A percentile compares a stretch with the other conserved stretches of the same genome.
Evolutionary conservation across 495 filamentous ascomycete species (phyloP).

Genomic region (Choiromyces venosus): DNA sequence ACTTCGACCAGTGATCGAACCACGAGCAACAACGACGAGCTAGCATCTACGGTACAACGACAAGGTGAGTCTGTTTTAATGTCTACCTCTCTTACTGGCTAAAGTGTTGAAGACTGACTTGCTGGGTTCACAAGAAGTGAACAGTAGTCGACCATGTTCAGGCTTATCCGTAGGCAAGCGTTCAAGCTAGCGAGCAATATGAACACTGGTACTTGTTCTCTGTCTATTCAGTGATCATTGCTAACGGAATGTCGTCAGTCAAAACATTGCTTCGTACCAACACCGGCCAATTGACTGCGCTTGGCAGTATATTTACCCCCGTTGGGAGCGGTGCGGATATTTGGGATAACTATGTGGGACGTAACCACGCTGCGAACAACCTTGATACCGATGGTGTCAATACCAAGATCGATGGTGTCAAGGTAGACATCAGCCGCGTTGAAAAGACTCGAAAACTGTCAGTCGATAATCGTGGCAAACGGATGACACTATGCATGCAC

Average conservation of each 20-base stretch:
- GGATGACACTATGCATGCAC: constrained; percentile 1
- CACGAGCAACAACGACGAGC: too few relatives aligned
- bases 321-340: constrained; percentile 4
- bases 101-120: constrained; percentile 13
- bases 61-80: constrained; percentile 16
- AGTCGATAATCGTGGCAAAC: constrained; percentile 3
- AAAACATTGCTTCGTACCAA: background rate
- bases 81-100: constrained; percentile 7
- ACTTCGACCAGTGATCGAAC: too few relatives aligned
- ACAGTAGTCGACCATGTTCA: background rate
- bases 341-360: constrained; percentile 1
- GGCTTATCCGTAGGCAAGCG: background rate
- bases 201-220: constrained; percentile 6
- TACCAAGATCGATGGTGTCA: too few relatives aligned
- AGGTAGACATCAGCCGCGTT: too few relatives aligned
- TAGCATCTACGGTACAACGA: too few relatives aligned
- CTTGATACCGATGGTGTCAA: too few relatives aligned
- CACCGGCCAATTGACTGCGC: constrained; percentile 4
- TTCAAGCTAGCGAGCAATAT: constrained; percentile 5
- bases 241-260: too few relatives aligned
- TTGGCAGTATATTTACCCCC: background rate
- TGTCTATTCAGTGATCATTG: too few relatives aligned
- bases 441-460: constrained; percentile 2
- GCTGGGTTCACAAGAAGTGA: constrained; percentile 10
- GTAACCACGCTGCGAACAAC: too few relatives aligned